These are phyloP conservation scores for Ustilago sp. DNA, from an alignment of 1,284 basidiomycete genomes.

Conservation along the genomic window DNA sequence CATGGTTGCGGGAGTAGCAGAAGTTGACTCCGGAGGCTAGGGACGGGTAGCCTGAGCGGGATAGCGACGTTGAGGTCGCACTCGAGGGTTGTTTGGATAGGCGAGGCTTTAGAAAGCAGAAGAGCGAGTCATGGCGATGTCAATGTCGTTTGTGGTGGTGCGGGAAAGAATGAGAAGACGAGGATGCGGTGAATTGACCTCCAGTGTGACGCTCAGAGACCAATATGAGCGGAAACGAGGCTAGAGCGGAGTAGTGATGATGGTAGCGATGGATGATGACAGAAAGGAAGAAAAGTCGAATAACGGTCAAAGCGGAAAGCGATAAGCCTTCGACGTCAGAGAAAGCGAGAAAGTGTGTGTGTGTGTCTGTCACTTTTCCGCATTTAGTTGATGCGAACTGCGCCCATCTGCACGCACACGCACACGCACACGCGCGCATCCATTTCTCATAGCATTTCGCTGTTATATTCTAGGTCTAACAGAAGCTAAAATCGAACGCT, in stretches of 20 bases:
- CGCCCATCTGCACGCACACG: background rate
- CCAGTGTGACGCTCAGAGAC: background rate
- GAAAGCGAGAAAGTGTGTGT: background rate
- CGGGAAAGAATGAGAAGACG: background rate
- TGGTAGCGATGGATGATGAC: slow-evolving; percentile 1
- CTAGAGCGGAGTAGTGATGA: background rate
- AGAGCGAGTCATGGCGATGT: background rate
- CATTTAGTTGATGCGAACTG: slow-evolving; percentile 2
- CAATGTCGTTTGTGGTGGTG: background rate
- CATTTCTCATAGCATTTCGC: background rate
- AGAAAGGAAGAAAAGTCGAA: background rate
- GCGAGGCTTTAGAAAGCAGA: background rate
- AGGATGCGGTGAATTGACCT: slow-evolving; percentile 11
- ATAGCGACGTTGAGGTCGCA: background rate
- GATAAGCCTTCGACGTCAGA: slow-evolving; percentile 6
- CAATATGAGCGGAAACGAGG: background rate
- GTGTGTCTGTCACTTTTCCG: slow-evolving; percentile 11
- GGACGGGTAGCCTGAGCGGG: background rate
- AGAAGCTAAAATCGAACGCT: background rate
- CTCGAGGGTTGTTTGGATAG: background rate
- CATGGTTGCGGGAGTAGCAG: slow-evolving; percentile 16
- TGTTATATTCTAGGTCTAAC: background rate
- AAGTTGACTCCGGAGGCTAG: background rate
- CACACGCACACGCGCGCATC: background rate
- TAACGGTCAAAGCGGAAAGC: background rate